Evolutionary conservation across 2,329 filamentous ascomycete genomes (phyloP).

Genomic region (Pestalotiopsis sp.): DNA sequence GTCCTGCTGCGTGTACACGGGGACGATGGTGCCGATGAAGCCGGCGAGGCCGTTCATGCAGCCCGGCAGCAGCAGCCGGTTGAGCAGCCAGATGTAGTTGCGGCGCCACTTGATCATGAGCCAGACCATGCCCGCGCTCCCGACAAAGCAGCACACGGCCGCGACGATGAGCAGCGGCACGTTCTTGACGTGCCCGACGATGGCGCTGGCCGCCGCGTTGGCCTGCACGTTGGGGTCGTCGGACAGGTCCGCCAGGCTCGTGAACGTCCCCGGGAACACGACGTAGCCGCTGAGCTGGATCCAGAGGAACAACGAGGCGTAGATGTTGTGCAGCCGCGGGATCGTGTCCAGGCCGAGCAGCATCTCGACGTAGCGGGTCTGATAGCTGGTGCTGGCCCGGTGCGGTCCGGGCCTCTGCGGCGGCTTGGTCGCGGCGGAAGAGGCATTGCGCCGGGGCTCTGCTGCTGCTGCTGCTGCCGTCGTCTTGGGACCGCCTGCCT

Average conservation of each 20-base stretch:
- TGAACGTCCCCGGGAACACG: conserved; percentile 54
- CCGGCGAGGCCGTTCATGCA: conserved; percentile 52
- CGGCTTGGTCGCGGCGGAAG: background rate
- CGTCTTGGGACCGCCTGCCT: background rate
- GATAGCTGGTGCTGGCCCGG: conserved; percentile 18
- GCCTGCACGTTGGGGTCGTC: conserved; percentile 16
- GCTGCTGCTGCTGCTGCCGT: background rate
- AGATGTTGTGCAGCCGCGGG: conserved; percentile 48
- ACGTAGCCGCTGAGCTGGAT: conserved; percentile 56
- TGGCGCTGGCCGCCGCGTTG: conserved; percentile 17
- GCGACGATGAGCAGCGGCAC: conserved; percentile 47
- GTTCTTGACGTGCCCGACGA: conserved; percentile 11
- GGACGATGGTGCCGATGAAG: conserved; percentile 50
- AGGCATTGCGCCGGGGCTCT: background rate
- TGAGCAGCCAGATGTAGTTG: conserved; percentile 59
- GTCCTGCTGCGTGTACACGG: conserved; percentile 50
- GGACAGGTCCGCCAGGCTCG: conserved; percentile 39
- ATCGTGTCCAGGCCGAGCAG: conserved; percentile 50
- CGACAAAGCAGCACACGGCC: conserved; percentile 44
- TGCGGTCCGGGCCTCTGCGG: background rate
- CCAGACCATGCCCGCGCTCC: conserved; percentile 39
- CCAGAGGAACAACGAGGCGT: conserved; percentile 49
- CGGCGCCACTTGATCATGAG: conserved; percentile 39
- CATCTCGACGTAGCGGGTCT: conserved; percentile 48
- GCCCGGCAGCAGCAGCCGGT: conserved; percentile 50